These are phyloP conservation scores for Penicillium silybi DNA, from an alignment of 495 filamentous ascomycete species.

Conservation along the genomic window DNA sequence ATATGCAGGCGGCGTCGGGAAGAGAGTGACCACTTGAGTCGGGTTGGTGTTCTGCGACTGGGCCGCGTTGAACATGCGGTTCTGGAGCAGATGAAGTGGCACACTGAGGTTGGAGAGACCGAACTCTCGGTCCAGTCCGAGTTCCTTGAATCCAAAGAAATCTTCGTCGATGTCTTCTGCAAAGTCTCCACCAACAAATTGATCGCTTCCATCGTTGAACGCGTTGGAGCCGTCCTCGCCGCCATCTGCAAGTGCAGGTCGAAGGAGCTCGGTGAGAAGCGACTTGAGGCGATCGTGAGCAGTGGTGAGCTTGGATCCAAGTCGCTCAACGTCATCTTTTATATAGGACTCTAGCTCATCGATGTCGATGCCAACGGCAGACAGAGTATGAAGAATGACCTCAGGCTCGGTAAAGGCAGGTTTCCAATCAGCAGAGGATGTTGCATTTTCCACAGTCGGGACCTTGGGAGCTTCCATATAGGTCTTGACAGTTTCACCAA, in stretches of 20 bases:
- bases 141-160: constrained; percentile 97
- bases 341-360: constrained; percentile 83
- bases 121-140: constrained; percentile 87
- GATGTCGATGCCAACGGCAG: constrained; percentile 75
- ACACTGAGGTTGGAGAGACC: constrained; percentile 82
- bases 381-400: constrained; percentile 78
- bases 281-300: constrained; percentile 92
- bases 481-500: constrained; percentile 70
- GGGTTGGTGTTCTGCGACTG: constrained; percentile 62
- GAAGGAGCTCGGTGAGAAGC: constrained; percentile 83
- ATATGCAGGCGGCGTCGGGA: constrained; percentile 60
- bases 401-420: constrained; percentile 74
- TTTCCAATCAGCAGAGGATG: constrained; percentile 46
- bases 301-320: constrained; percentile 72
- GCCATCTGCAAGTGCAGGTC: constrained; percentile 77
- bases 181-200: constrained; percentile 95
- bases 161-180: constrained; percentile 97
- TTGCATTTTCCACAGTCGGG: constrained; percentile 38
- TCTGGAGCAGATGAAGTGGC: constrained; percentile 90
- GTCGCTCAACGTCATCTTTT: constrained; percentile 89
- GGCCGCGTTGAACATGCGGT: constrained; percentile 75
- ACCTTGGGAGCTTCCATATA: constrained; percentile 80
- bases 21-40: constrained; percentile 46
- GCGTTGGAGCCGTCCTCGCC: constrained; percentile 82
- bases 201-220: constrained; percentile 94